Evolutionary conservation across 2,329 filamentous ascomycete genomes (phyloP).

Genomic region (Westerdykella aurantiaca): DNA sequence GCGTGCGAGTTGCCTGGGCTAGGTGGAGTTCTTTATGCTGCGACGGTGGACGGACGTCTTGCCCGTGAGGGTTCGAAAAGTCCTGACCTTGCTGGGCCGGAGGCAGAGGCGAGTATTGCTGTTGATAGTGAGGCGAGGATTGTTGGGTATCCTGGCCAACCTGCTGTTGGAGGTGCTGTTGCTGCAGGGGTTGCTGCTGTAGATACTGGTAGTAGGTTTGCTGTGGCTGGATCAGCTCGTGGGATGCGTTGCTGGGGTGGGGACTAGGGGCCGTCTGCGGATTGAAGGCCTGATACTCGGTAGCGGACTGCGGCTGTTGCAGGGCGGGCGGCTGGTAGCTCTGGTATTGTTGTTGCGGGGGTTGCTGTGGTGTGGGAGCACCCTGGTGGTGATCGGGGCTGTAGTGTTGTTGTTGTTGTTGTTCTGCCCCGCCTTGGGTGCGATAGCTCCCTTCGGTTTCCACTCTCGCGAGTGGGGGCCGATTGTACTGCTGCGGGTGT

Average conservation of each 20-base stretch:
- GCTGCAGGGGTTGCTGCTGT: constrained; percentile 15
- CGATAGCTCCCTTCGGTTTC: constrained; percentile 36
- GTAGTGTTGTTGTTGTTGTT: constrained; percentile 23
- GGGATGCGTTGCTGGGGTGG: constrained; percentile 18
- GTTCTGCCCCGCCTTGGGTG: constrained; percentile 32
- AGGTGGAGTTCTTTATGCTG: constrained; percentile 32
- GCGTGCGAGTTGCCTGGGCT: constrained; percentile 25
- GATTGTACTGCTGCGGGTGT: constrained; percentile 28
- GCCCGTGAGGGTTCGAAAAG: constrained; percentile 19
- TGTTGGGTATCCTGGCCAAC: constrained; percentile 21
- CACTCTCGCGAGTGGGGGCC: constrained; percentile 35
- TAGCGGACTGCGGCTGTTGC: constrained; percentile 14
- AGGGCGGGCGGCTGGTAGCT: constrained; percentile 25
- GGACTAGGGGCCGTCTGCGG: constrained; percentile 28
- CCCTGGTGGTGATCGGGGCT: constrained; percentile 34
- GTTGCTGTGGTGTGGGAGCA: constrained; percentile 24
- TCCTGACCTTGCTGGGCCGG: constrained; percentile 28
- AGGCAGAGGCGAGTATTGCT: constrained; percentile 21
- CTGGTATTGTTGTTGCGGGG: constrained; percentile 19
- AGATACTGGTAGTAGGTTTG: constrained; percentile 30
- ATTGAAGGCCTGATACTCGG: constrained; percentile 31
- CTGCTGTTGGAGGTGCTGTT: constrained; percentile 22
- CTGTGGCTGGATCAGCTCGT: constrained; percentile 22
- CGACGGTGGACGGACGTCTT: constrained; percentile 22
- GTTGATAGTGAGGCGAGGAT: constrained; percentile 24